These are phyloP conservation scores for Suhomyces vadensis DNA, from an alignment of 805 yeast genomes.

Conservation along the genomic window DNA sequence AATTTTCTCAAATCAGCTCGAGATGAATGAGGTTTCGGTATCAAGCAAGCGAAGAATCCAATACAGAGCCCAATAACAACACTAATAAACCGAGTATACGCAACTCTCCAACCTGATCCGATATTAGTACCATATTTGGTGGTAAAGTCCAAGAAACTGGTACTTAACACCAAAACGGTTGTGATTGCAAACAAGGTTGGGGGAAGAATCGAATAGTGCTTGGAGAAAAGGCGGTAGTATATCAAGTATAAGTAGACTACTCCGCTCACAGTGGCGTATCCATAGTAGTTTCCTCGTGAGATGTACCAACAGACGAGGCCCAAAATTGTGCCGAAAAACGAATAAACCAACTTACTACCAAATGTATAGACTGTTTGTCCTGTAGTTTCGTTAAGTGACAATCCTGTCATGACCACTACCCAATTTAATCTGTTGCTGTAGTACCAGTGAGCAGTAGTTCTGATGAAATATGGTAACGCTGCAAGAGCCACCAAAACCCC, in stretches of 20 bases:
- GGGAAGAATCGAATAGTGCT: slow-evolving; percentile 29
- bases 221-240: slow-evolving; percentile 33
- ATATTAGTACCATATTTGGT: slow-evolving; percentile 20
- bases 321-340: slow-evolving; percentile 30
- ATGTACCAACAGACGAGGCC: slow-evolving; percentile 39
- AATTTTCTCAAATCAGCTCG: slow-evolving; percentile 26
- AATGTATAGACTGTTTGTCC: slow-evolving; percentile 32
- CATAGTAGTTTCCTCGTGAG: slow-evolving; percentile 35
- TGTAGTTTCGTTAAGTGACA: slow-evolving; percentile 31
- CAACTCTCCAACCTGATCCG: slow-evolving; percentile 31
- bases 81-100: slow-evolving; percentile 27
- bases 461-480: slow-evolving; percentile 28
- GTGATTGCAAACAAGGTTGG: slow-evolving; percentile 29
- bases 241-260: slow-evolving; percentile 22
- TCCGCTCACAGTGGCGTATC: slow-evolving; percentile 30
- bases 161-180: slow-evolving; percentile 31
- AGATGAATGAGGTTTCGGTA: slow-evolving; percentile 32
- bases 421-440: slow-evolving; percentile 27
- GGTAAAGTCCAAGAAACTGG: slow-evolving; percentile 32
- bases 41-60: slow-evolving; percentile 30
- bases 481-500: slow-evolving; percentile 23
- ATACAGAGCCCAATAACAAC: slow-evolving; percentile 31
- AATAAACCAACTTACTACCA: slow-evolving; percentile 23
- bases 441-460: slow-evolving; percentile 31
- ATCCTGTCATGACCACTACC: slow-evolving; percentile 33